Evolutionary conservation across 129 eudicot genomes (phyloP), one percentile per base, ranked within the genome.

Genomic region (Solidago caesia): DNA sequence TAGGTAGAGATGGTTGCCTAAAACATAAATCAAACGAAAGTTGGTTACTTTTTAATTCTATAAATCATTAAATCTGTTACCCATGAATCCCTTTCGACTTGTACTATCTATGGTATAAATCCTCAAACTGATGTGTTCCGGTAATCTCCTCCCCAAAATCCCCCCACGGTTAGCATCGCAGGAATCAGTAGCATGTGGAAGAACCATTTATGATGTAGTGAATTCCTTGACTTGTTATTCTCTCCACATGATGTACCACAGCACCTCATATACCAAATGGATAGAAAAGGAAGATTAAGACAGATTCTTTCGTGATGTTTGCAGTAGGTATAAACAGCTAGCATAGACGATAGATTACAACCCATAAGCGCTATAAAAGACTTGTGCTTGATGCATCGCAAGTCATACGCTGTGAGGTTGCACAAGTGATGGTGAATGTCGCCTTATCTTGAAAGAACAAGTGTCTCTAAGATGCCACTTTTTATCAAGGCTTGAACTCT

Each of bases 251-350:
- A 58, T 73, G 68, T 12, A 45, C 59, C 21, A 46, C n/a, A 66
- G 51, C 80, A 67, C 80, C 57, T 76, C 55, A 73, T 61, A 68
- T 64, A 75, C 79, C 72, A 58, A 60, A 68, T 27, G 66, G 57
- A 51, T 61, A 71, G 57, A 44, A 70, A 71, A 78, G 67, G 27
- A 71, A 63, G 67, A 64, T 44, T 29, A 55, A 52, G 77, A 78
- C 71, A 64, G 72, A 72, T 71, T 71, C 77, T 64, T 70, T 63
- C 27, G 1, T 71, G 77, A 77, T 77, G 75, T 68, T 58, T 69
- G 70, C 68, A 68, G 59, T 64, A 71, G 72, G 77, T 53, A 71
- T 71, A 64, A 78, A 70, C 71, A 78, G 76, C 71, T 75, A 75
- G 79, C 79, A 75, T 75, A 61, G 45, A 49, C 61, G 25, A 49